Percentiles rank a stretch among this genome's conserved stretches.
These are phyloP conservation scores for Eucalyptus regnans DNA, from an alignment of 345 rosid species.

Conservation along the genomic window DNA sequence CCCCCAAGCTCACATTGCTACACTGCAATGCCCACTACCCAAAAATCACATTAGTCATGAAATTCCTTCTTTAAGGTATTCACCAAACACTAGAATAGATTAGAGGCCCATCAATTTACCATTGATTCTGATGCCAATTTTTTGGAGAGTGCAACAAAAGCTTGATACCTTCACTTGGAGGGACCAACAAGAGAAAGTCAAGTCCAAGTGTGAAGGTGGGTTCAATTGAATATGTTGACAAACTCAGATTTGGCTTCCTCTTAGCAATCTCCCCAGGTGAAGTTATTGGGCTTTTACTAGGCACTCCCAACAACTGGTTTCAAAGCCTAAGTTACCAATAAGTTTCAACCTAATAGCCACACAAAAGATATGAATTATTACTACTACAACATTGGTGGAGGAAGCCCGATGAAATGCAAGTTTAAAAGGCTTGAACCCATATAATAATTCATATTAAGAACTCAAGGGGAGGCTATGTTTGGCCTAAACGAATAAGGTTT, in stretches of 20 bases:
- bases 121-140: background rate
- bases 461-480: background rate
- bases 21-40: accelerated
- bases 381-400: background rate
- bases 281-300: background rate
- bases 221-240: too few species aligned
- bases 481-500: background rate
- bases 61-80: too few species aligned
- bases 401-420: background rate
- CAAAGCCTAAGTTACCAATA: too few species aligned
- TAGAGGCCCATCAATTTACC: background rate
- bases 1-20: too few species aligned
- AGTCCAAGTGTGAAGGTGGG: too few species aligned
- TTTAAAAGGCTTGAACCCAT: background rate
- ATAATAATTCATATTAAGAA: background rate
- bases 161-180: background rate
- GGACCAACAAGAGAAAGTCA: background rate
- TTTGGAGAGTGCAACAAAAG: background rate
- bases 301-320: background rate
- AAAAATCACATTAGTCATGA: too few species aligned
- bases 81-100: background rate
- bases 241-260: background rate
- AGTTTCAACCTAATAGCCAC: background rate
- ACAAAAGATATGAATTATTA: background rate
- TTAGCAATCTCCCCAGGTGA: background rate